phyloP scores from a whole-genome alignment of 495 filamentous ascomycete species.

The Tuber borchii region DNA sequence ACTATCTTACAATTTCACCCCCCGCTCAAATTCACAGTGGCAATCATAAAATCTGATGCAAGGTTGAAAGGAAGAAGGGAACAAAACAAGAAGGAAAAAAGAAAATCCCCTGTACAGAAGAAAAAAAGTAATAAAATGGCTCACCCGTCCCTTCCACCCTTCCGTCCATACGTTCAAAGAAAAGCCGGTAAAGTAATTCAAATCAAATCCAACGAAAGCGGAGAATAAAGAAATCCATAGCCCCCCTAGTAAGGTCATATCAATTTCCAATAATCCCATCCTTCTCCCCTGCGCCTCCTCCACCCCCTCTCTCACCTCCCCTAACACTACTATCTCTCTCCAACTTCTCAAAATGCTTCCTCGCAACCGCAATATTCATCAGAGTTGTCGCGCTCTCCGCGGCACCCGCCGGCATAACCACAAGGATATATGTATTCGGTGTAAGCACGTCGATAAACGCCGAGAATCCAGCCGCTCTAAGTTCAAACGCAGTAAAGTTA shows the following conservation, averaged over 20 bases:
- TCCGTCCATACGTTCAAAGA: background rate
- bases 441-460: constrained; percentile 90
- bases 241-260: background rate
- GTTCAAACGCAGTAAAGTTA: constrained; percentile 44
- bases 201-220: background rate
- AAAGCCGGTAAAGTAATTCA: background rate
- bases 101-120: background rate
- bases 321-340: constrained; percentile 43
- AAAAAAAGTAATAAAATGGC: background rate
- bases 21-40: background rate
- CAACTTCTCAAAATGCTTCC: constrained; percentile 62
- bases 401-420: constrained; percentile 81
- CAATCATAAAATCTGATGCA: background rate
- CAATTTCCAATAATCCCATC: constrained; percentile 13
- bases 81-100: background rate
- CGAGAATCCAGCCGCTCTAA: constrained; percentile 63
- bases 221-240: background rate
- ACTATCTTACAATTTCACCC: background rate
- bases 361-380: constrained; percentile 78
- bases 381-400: constrained; percentile 80
- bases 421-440: constrained; percentile 90
- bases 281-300: constrained; percentile 6
- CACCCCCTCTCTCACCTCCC: constrained; percentile 5
- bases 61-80: background rate
- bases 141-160: background rate